Evolutionary conservation across 1,284 basidiomycete species (phyloP), one percentile per base, ranked within the genome.

Genomic region (Chondrostereum purpureum): DNA sequence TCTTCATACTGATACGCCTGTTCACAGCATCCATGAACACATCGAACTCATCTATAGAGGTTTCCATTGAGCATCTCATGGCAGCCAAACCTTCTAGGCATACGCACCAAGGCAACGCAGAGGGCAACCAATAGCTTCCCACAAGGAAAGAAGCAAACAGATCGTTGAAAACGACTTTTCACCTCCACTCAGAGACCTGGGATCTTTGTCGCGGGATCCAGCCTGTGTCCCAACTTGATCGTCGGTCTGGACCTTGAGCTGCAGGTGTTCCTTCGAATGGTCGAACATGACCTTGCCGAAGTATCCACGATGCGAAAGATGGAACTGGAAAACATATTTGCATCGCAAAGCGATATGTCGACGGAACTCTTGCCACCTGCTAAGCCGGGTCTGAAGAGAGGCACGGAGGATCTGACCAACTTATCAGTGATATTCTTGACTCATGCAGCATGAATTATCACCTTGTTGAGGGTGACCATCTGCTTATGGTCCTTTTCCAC

Each of bases 131-230:
- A 95, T 91, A 8, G 91, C 85, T 56, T 96, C 90, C 96, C 96
- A 99, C 36, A 99, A 70, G 4, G 96, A 85, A 21, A 98, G 69
- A 42, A 99, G 69, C 43, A 99, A 66, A 55, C 92, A 95, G 52
- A 98, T 92, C 0, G 96, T 99, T 4, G 92, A 90, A 68, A 96
- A 99, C 4, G 92, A 95, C 60, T 97, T 95, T 66, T 99, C 95
- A 35, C 95, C 94, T 40, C 94, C 94, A 58, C 84, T 88, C 13
- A 99, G 75, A 20, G 87, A 83, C 36, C 80, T 79, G 3, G 89
- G 83, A 58, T 91, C 88, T 63, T 89, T 91, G 53, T 88, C 79
- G 40, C 69, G 60, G 20, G 58, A 66, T 42, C 63, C 69, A 5
- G 65, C 68, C 60, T 83, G 78, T 2, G 79, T 84, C 20, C 72